These are phyloP conservation scores for Fusarium transvaalense DNA, from an alignment of 2,329 filamentous ascomycete species.

Conservation along the genomic window DNA sequence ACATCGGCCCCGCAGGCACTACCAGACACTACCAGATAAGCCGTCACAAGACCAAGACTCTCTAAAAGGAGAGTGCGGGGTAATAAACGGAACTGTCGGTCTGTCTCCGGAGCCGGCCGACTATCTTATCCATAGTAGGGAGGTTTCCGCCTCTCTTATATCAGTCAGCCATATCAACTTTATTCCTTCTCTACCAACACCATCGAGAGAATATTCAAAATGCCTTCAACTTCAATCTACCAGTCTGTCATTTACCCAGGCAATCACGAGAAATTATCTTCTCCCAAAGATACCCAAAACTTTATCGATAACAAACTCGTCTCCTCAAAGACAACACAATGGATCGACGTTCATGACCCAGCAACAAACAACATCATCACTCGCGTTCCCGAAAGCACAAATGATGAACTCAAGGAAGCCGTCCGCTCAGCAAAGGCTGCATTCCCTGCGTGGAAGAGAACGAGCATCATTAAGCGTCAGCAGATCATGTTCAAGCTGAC, in stretches of 20 bases:
- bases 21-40: conserved; percentile 6
- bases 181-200: background rate
- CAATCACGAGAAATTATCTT: conserved; percentile 42
- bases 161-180: background rate
- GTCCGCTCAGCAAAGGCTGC: conserved; percentile 78
- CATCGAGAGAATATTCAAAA: background rate
- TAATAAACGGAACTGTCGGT: conserved; percentile 29
- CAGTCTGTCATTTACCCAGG: conserved; percentile 41
- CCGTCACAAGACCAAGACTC: conserved; percentile 23
- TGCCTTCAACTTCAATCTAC: conserved; percentile 36
- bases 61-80: conserved; percentile 23
- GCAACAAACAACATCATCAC: conserved; percentile 85
- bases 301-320: conserved; percentile 81
- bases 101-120: conserved; percentile 37
- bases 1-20: conserved; percentile 12
- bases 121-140: conserved; percentile 22
- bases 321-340: conserved; percentile 71
- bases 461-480: conserved; percentile 75
- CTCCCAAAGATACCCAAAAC: conserved; percentile 71
- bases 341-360: conserved; percentile 80
- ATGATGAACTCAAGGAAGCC: conserved; percentile 75
- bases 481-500: conserved; percentile 85
- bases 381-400: conserved; percentile 79
- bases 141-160: conserved; percentile 24
- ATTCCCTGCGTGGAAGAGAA: conserved; percentile 75